Evolutionary conservation across 805 yeast genomes (phyloP), one percentile per base, ranked within the genome.

Genomic region (Sungouiella blattae): DNA sequence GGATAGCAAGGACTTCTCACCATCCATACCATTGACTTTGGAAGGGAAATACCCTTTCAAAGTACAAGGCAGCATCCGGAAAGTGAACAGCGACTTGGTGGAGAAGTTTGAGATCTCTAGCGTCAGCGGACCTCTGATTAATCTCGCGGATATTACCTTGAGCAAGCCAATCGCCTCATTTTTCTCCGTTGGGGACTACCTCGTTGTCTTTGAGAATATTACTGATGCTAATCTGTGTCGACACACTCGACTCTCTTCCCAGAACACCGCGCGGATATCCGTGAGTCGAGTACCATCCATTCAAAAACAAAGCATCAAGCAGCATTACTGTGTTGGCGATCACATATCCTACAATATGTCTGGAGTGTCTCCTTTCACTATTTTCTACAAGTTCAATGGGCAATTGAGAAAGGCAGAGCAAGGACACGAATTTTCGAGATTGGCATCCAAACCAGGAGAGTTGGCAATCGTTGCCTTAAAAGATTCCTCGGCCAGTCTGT

Each of bases 261-360:
- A 34, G 11, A 63, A 77, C 35, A 64, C 61, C 32, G 69, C 75
- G 17, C 60, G 68, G 11, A 69, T 89, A 30, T 71, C 78, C 1
- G 78, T 89, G 6, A 80, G 91, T 2, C 89, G 85, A 46, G 79
- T 80, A 7, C 96, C 97, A 6, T 73, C 77, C 42, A 80, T 89
- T 6, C 62, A 60, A 38, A 58, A 71, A 30, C 40, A 31, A 4
- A 11, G 12, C 6, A n/a, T 11, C 13, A 37, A 39, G 13, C 31
- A 32, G 2, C 75, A 83, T 49, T 83, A 80, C 52, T 93, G 99
- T 72, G 95, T 91, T 18, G 99, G 98, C 8, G 98, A 91, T 43
- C 83, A 84, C 41, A 76, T 93, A 17, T 71, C 83, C 1, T 86
- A 86, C 53, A 75, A 81, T 42, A 59, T 91, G 43, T 75, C 75